Base-by-base conservation (phyloP, 2,329 filamentous ascomycete species). In the Colletotrichum caudatum region DNA sequence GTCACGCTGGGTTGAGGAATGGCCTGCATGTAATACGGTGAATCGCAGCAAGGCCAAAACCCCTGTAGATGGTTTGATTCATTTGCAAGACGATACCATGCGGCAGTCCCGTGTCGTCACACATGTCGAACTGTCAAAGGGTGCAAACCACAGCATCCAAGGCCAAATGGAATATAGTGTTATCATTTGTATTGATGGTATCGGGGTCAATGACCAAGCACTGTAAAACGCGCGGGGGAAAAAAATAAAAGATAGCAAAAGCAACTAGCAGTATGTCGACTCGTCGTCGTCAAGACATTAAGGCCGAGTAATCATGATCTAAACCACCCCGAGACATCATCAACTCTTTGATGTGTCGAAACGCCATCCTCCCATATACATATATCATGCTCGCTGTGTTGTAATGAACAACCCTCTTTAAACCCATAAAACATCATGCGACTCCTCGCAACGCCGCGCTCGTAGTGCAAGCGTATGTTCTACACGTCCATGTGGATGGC, bases 281-380 rank as follows among this genome's bases (percentile, higher is more conserved):
- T 48, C 58, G 20, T 50, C 20, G 20, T 50, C 58, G 33, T 33
- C 23, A 41, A 20, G 46, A 29, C 33, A 29, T 16, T 48, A 26
- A 53, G 46, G 60, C 48, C 60, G 5, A 46, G 48, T 6, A 39
- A 51, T 39, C 9, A 35, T 51, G 9, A 37, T 63, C 35, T 63
- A 63, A 29, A 16, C 46, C 46, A 41, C 23, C 60, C 7, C 29
- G 33, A 39, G 46, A 39, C 60, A 63, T 29, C 44, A 48, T 62
- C 60, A 58, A 12, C 23, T 63, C 23, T 41, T n/a, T 63, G 60
- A 63, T 63, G 46, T 51, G 46, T 20, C 35, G 35, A 64, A 64
- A 64, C 61, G 61, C 61, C 61, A 16, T 56, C 12, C 14, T 20
- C 26, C 37, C 35, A 23, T 20, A 46, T 44, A 33, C 41, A 12